Evolutionary conservation across 371 early-diverging fungal genomes (phyloP).

Genomic region (Rhizopus sp.): DNA sequence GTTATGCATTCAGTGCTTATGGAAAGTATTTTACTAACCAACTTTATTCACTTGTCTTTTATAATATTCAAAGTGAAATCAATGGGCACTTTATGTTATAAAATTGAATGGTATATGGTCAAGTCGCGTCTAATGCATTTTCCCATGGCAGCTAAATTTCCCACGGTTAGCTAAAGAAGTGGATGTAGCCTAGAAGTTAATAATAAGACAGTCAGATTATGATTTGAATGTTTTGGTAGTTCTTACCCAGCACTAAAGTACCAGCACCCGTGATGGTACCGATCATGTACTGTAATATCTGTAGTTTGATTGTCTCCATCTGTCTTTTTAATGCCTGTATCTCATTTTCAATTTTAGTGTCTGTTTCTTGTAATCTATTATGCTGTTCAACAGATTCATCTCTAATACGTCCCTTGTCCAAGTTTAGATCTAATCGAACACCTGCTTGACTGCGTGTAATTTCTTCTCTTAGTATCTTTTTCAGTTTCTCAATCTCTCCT

Average conservation of each 20-base stretch:
- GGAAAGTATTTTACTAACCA: not conserved
- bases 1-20: not conserved
- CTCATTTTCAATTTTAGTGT: constrained; percentile 86
- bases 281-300: constrained; percentile 83
- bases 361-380: constrained; percentile 81
- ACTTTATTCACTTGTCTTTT: not conserved
- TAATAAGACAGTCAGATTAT: not conserved
- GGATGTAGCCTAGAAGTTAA: constrained; percentile 18
- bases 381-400: constrained; percentile 85
- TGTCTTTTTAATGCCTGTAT: constrained; percentile 76
- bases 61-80: not conserved
- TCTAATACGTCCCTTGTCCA: constrained; percentile 90
- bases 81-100: not conserved
- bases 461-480: constrained; percentile 81
- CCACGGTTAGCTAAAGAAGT: constrained; percentile 25
- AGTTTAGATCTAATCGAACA: constrained; percentile 84
- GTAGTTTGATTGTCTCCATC: constrained; percentile 91
- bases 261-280: constrained; percentile 85
- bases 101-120: not conserved
- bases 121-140: not conserved
- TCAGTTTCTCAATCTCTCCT: constrained; percentile 82
- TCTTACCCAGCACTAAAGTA: constrained; percentile 70
- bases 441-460: constrained; percentile 86
- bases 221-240: not conserved
- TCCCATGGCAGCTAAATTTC: constrained; percentile 11